Percentiles rank a stretch among this genome's conserved stretches.
Evolutionary conservation across 441 rosid species (phyloP).

Genomic region (Melastoma candidum): DNA sequence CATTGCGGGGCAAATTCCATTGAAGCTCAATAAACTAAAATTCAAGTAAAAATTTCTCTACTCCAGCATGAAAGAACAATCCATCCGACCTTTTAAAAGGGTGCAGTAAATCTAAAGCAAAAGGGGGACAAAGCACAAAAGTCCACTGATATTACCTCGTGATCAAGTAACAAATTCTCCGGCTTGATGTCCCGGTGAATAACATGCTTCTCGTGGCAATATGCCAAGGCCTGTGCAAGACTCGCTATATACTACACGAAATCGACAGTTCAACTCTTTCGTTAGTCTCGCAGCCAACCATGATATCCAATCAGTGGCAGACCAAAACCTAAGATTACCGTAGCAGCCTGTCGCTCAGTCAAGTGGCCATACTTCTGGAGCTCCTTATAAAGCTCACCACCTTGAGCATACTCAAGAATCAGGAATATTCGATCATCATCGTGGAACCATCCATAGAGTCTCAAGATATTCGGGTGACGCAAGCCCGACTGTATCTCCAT

Average conservation of each 20-base stretch:
- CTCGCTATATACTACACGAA: slow-evolving; percentile 70
- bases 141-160: slow-evolving; percentile 41
- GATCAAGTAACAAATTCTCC: slow-evolving; percentile 89
- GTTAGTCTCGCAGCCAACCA: no score
- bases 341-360: slow-evolving; percentile 67
- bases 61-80: no score
- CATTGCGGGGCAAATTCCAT: no score
- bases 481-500: slow-evolving; percentile 79
- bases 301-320: background rate
- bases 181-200: slow-evolving; percentile 97
- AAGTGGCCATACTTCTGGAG: slow-evolving; percentile 53
- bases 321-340: slow-evolving; percentile 24
- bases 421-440: slow-evolving; percentile 62
- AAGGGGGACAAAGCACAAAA: background rate
- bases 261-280: no score
- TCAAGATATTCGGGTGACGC: slow-evolving; percentile 60
- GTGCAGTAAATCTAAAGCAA: no score
- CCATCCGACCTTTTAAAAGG: no score
- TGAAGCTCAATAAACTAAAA: no score
- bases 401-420: slow-evolving; percentile 84
- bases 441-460: slow-evolving; percentile 83
- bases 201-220: slow-evolving; percentile 83
- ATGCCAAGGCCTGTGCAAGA: slow-evolving; percentile 71
- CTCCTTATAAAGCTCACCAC: slow-evolving; percentile 75
- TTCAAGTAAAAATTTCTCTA: no score